Evolutionary conservation across 306 rosid genomes (phyloP).

Genomic region (Lathyrus aphaca): DNA sequence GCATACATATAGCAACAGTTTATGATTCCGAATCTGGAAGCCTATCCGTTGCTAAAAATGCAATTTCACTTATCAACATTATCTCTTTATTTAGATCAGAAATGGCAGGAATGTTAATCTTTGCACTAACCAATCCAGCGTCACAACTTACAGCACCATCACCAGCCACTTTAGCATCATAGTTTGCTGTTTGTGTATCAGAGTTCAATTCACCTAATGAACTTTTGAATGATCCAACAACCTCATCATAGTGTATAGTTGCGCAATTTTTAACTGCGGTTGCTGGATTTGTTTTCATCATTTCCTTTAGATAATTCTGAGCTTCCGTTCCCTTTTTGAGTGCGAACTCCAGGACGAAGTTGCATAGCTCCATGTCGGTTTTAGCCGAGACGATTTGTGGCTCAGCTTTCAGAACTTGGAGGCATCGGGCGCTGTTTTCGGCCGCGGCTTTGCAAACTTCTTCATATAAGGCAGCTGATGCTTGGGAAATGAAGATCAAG

Average conservation of each 20-base stretch:
- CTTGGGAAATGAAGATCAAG: conserved; percentile 33
- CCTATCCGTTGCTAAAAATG: conserved; percentile 17
- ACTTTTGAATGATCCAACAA: conserved; percentile 39
- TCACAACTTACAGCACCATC: conserved; percentile 42
- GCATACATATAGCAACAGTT: not conserved
- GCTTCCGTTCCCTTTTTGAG: not conserved
- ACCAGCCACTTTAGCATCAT: conserved; percentile 43
- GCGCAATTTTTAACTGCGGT: conserved; percentile 28
- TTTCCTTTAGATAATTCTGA: not conserved
- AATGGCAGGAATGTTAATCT: conserved; percentile 30
- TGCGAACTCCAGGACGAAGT: not conserved
- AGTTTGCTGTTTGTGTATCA: conserved; percentile 21
- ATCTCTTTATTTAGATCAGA: conserved; percentile 1
- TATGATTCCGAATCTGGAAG: not conserved
- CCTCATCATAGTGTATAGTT: conserved; percentile 1
- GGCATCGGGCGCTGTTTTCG: not conserved
- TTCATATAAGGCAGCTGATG: not conserved
- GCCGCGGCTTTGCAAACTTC: not conserved
- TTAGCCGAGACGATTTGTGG: not conserved
- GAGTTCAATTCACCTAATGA: conserved; percentile 27
- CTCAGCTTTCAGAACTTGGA: not conserved
- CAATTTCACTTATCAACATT: conserved; percentile 25
- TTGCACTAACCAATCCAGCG: not conserved
- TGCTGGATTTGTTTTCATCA: conserved; percentile 19
- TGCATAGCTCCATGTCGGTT: not conserved